phyloP scores from a whole-genome alignment of 2,329 filamentous ascomycete genomes.

The Penicillium glabrum region DNA sequence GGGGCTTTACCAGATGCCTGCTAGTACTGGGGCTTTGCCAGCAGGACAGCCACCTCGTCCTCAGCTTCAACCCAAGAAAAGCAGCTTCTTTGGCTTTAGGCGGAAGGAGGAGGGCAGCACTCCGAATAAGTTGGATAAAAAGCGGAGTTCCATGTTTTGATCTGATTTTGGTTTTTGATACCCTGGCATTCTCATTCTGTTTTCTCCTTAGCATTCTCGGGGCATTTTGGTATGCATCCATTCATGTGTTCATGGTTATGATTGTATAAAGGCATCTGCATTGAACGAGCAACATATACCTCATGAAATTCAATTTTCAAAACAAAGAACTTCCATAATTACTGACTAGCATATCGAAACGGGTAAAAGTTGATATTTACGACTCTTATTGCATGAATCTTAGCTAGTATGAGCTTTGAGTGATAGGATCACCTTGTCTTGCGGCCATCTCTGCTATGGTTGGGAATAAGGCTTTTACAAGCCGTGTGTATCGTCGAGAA shows the following conservation, averaged over 20 bases:
- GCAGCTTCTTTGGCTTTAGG: conserved; percentile 47
- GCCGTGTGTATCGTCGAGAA: neutral
- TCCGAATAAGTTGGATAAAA: conserved; percentile 40
- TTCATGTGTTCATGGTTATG: neutral
- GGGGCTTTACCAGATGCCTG: conserved; percentile 12
- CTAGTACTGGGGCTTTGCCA: conserved; percentile 13
- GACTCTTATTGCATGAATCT: neutral
- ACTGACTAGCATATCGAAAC: neutral
- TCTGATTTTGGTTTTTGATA: neutral
- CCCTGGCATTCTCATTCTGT: neutral
- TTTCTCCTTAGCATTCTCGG: neutral
- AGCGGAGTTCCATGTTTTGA: conserved; percentile 49
- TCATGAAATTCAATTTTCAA: neutral
- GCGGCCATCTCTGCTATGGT: neutral
- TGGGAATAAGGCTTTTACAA: neutral
- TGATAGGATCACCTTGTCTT: neutral
- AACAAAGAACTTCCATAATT: neutral
- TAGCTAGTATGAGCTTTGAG: neutral
- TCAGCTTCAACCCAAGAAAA: conserved; percentile 41
- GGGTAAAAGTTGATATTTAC: neutral
- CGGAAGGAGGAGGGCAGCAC: conserved; percentile 32
- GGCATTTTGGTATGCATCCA: neutral
- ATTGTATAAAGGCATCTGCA: neutral
- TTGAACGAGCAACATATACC: neutral
- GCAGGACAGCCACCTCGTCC: neutral